phyloP scores from a whole-genome alignment of 768 basidiomycete genomes.

The Phaeolepiota aurea region DNA sequence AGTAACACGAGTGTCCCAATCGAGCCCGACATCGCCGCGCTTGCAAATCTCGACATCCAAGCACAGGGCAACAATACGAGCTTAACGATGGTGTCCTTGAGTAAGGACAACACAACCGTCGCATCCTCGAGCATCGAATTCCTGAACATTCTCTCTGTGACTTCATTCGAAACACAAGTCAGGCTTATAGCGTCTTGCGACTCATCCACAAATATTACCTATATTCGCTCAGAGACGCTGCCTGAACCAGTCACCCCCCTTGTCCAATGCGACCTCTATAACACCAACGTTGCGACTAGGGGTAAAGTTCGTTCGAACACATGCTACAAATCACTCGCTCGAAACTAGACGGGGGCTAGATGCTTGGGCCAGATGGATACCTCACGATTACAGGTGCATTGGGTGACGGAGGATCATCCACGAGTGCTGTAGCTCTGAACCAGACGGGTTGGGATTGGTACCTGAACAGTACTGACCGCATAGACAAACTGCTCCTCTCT shows the following conservation, averaged over 20 bases:
- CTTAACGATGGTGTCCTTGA: slow-evolving; percentile 2
- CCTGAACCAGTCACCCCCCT: slow-evolving; percentile 5
- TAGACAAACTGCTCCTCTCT: slow-evolving; percentile 10
- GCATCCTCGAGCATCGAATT: slow-evolving; percentile 5
- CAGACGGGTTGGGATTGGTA: slow-evolving; percentile 10
- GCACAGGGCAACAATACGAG: slow-evolving; percentile 5
- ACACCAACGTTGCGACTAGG: slow-evolving; percentile 9
- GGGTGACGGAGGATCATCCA: slow-evolving; percentile 10
- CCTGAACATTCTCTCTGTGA: slow-evolving; percentile 3
- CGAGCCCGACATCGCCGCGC: slow-evolving; percentile 2
- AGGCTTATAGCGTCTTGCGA: slow-evolving; percentile 4
- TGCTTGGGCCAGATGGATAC: slow-evolving; percentile 12
- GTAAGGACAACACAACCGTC: slow-evolving; percentile 5
- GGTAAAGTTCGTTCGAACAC: slow-evolving; percentile 7
- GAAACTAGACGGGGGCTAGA: slow-evolving; percentile 1
- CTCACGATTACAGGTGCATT: slow-evolving; percentile 10
- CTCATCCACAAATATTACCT: slow-evolving; percentile 5
- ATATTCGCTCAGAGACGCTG: slow-evolving; percentile 7
- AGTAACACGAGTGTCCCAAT: slow-evolving; percentile 5
- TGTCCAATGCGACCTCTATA: slow-evolving; percentile 3
- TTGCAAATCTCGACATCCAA: slow-evolving; percentile 4
- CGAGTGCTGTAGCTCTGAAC: slow-evolving; percentile 6
- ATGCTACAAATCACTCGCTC: slow-evolving; percentile 7
- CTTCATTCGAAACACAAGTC: background rate
- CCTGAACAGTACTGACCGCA: slow-evolving; percentile 1